phyloP scores from a whole-genome alignment of 768 basidiomycete genomes.

The Hygrocybe punicea region DNA sequence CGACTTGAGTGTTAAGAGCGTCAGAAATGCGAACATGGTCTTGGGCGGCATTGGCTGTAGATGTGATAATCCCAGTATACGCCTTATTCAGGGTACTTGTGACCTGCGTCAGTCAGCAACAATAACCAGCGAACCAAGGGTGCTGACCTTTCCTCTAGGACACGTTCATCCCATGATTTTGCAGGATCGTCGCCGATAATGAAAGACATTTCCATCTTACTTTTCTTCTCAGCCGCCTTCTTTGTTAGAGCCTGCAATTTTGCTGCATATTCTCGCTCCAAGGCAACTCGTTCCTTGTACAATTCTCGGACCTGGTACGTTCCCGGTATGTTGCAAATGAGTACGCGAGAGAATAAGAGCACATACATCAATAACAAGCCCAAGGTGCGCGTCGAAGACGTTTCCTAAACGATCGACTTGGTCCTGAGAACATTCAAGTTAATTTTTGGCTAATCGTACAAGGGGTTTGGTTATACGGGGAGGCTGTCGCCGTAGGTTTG shows the following conservation, averaged over 20 bases:
- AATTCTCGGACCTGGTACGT: conserved; percentile 69
- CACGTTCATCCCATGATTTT: conserved; percentile 53
- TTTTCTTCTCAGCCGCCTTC: conserved; percentile 70
- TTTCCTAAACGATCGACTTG: conserved; percentile 63
- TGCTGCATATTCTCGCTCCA: conserved; percentile 77
- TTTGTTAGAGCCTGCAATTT: conserved; percentile 65
- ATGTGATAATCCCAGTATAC: conserved; percentile 62
- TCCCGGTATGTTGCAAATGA: background rate
- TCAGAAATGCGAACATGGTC: conserved; percentile 71
- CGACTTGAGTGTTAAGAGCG: conserved; percentile 52
- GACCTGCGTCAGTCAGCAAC: conserved; percentile 12
- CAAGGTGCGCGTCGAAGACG: conserved; percentile 63
- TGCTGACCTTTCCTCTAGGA: conserved; percentile 56
- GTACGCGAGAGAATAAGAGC: background rate
- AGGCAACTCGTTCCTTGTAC: conserved; percentile 57
- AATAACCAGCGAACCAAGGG: conserved; percentile 2
- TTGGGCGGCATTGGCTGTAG: conserved; percentile 57
- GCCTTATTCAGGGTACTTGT: conserved; percentile 70
- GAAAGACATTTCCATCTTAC: conserved; percentile 49
- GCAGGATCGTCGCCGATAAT: conserved; percentile 68
- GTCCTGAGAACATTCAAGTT: conserved; percentile 51
- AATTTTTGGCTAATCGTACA: no score
- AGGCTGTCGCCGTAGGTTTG: conserved; percentile 51
- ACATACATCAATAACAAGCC: conserved; percentile 60
- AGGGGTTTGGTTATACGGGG: conserved; percentile 57